Evolutionary conservation across 2,329 filamentous ascomycete genomes (phyloP).

Genomic region (Fusarium keratoplasticum): DNA sequence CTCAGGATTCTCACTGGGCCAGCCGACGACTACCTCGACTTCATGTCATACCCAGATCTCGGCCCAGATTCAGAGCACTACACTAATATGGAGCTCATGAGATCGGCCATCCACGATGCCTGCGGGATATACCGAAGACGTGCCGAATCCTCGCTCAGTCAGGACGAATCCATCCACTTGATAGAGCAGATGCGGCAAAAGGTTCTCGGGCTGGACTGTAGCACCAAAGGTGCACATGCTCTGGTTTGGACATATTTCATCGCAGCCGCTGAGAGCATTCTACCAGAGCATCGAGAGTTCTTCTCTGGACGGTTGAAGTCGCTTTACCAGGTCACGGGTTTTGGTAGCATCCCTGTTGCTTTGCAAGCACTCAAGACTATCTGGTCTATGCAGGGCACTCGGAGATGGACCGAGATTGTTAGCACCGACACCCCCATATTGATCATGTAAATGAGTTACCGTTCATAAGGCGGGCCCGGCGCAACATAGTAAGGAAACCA

Average conservation of each 20-base stretch:
- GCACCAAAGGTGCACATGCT: slow-evolving; percentile 49
- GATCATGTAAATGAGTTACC: slow-evolving; percentile 38
- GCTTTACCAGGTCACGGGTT: slow-evolving; percentile 49
- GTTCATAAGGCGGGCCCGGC: not conserved
- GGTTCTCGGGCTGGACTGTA: slow-evolving; percentile 42
- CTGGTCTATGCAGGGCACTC: slow-evolving; percentile 45
- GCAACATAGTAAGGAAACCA: not conserved
- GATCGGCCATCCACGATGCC: slow-evolving; percentile 41
- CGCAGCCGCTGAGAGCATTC: slow-evolving; percentile 52
- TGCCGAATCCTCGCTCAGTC: slow-evolving; percentile 30
- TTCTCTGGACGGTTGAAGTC: slow-evolving; percentile 47
- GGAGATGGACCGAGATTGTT: slow-evolving; percentile 47
- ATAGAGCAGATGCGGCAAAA: slow-evolving; percentile 49
- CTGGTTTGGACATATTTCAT: slow-evolving; percentile 57
- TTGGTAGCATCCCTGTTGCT: slow-evolving; percentile 53
- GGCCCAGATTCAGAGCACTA: slow-evolving; percentile 33
- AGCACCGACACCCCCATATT: slow-evolving; percentile 44
- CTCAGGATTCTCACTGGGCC: slow-evolving; percentile 34
- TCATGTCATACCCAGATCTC: slow-evolving; percentile 41
- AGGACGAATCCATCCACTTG: slow-evolving; percentile 40
- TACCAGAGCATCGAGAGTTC: slow-evolving; percentile 50
- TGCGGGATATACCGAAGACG: slow-evolving; percentile 44
- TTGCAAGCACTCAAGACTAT: slow-evolving; percentile 49
- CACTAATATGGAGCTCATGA: slow-evolving; percentile 35
- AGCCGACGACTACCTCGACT: slow-evolving; percentile 43